Percentiles rank a stretch among this genome's conserved stretches.
Evolutionary conservation across 2,329 filamentous ascomycete genomes (phyloP).

Genomic region (Fusarium poae): DNA sequence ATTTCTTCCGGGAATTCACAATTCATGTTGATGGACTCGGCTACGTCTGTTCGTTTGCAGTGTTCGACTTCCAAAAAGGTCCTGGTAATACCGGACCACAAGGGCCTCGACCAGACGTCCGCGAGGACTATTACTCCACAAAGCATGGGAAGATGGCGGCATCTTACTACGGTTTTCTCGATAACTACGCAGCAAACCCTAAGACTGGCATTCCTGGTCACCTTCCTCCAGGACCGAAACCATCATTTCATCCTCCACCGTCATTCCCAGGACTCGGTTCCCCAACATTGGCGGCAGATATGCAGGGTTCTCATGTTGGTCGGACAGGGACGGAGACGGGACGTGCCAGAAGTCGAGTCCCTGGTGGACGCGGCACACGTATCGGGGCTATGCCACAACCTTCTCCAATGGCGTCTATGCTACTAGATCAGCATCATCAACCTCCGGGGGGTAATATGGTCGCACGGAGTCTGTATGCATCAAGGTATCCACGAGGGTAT

Average conservation of each 20-base stretch:
- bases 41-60: constrained; percentile 96
- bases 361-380: constrained; percentile 50
- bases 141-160: constrained; percentile 99
- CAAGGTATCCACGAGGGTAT: constrained; percentile 60
- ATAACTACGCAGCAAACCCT: constrained; percentile 86
- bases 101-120: constrained; percentile 69
- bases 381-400: constrained; percentile 61
- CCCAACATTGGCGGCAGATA: constrained; percentile 68
- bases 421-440: constrained; percentile 82
- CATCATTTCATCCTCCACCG: constrained; percentile 79
- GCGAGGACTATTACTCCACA: constrained; percentile 92
- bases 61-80: constrained; percentile 95
- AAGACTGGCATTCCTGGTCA: constrained; percentile 74
- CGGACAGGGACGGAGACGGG: constrained; percentile 61
- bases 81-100: constrained; percentile 61
- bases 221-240: constrained; percentile 65
- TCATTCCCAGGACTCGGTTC: constrained; percentile 79
- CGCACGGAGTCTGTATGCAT: constrained; percentile 61
- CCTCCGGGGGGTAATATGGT: constrained; percentile 65
- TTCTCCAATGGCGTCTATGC: constrained; percentile 78
- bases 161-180: constrained; percentile 93
- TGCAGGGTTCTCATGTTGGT: constrained; percentile 63
- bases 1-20: constrained; percentile 98
- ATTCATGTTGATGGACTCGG: constrained; percentile 96
- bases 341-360: constrained; percentile 58